Conservation (phyloP, 345 rosid genomes). For the Xanthoceras sorbifolium region DNA sequence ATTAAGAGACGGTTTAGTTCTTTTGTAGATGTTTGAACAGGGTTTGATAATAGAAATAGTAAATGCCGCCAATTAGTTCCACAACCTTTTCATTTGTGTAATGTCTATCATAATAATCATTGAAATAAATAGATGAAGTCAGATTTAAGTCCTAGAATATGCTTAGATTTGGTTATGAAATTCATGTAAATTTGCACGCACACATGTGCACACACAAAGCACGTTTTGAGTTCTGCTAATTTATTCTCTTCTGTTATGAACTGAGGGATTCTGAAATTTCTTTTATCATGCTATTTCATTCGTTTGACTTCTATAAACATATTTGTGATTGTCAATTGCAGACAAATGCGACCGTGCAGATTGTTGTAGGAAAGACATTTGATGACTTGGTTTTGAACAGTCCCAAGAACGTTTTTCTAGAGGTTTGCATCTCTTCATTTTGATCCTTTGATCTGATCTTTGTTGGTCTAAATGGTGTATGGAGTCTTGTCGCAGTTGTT, state of each 20-base stretch:
- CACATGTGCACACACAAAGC: not conserved
- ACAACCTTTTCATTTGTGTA: not conserved
- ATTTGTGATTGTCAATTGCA: slow-evolving; percentile 33
- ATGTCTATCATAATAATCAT: not conserved
- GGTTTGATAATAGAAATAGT: not conserved
- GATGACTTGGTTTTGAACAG: slow-evolving; percentile 72
- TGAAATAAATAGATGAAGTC: not conserved
- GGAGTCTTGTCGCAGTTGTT: not conserved
- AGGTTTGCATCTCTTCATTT: slow-evolving; percentile 48
- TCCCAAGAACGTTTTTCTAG: slow-evolving; percentile 70
- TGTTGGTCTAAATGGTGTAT: not conserved
- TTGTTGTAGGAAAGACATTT: slow-evolving; percentile 80
- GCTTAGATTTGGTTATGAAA: slow-evolving; percentile 1
- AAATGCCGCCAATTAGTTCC: not conserved
- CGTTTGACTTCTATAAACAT: not conserved
- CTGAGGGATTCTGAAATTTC: not conserved
- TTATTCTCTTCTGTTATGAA: not conserved
- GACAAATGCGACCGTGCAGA: slow-evolving; percentile 54
- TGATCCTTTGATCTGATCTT: not conserved
- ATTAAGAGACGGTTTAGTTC: not conserved
- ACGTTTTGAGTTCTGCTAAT: not conserved
- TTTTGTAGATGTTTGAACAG: not conserved
- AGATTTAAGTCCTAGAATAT: not conserved
- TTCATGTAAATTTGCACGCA: not conserved
- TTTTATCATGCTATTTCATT: not conserved